phyloP scores from a whole-genome alignment of 768 basidiomycete genomes.

The Lactarius trivialis region DNA sequence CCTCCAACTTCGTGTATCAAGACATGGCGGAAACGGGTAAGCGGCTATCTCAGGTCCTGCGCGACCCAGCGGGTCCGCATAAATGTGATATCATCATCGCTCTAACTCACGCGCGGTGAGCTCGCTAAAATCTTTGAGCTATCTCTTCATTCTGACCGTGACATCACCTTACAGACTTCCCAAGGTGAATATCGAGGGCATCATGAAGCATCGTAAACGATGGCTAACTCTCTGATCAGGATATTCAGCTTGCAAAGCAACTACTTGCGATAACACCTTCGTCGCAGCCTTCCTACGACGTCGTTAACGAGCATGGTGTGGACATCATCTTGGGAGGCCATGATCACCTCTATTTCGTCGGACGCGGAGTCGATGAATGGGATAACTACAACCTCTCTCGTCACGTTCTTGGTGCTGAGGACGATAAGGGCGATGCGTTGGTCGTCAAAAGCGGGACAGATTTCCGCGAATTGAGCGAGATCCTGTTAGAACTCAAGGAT shows the following conservation, averaged over 20 bases:
- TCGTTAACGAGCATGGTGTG: conserved; percentile 60
- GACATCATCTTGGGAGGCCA: conserved; percentile 86
- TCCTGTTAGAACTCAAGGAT: conserved; percentile 54
- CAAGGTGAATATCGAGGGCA: conserved; percentile 25
- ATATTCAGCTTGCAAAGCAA: conserved; percentile 64
- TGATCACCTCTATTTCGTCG: conserved; percentile 76
- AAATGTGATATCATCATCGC: conserved; percentile 80
- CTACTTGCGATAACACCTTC: conserved; percentile 53
- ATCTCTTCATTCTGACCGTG: neutral
- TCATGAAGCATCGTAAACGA: neutral
- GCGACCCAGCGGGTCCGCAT: conserved; percentile 62
- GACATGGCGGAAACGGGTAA: conserved; percentile 68
- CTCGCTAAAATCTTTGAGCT: neutral
- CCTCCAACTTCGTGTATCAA: conserved; percentile 64
- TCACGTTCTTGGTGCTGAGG: conserved; percentile 58
- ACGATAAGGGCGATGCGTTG: conserved; percentile 64
- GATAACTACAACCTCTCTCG: conserved; percentile 51
- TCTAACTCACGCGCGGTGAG: conserved; percentile 73
- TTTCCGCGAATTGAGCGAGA: conserved; percentile 79
- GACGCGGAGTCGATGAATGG: conserved; percentile 61
- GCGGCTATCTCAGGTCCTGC: conserved; percentile 65
- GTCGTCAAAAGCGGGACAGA: conserved; percentile 85
- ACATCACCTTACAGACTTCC: conserved; percentile 26
- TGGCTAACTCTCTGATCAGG: conserved; percentile 37
- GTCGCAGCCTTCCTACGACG: conserved; percentile 37